Evolutionary conservation across 1,139 yeast genomes (phyloP), one percentile per base, ranked within the genome.

Genomic region (Candida labiduridarum): DNA sequence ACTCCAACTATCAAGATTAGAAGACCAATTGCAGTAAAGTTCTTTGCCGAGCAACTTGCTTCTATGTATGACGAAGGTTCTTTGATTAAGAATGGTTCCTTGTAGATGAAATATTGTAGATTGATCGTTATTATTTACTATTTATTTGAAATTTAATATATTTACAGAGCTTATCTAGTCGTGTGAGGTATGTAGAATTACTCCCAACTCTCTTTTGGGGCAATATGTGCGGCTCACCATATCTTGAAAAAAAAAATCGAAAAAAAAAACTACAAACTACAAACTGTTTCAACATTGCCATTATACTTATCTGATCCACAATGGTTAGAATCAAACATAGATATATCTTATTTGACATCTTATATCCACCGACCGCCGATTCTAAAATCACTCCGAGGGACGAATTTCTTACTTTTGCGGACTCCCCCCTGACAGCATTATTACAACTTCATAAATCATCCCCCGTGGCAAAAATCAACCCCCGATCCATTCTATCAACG

Each of bases 281-380:
- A 31, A 11, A 7, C 9, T 25, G 5, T 27, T 15, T 19, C 22
- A 19, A 19, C 4, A 19, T 19, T 4, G 4, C 4, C 4, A 19
- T 19, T 19, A 19, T 19, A 4, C 22, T 19, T 3, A 3, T 19
- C 22, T 19, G 22, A 4, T 19, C 22, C 22, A 19, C 22, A 19
- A 91, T 92, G 98, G 98, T 92, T 22, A 80, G 98, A 61, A 75
- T 91, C 44, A 92, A 92, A 66, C 86, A 91, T 31, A 73, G 98
- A 57, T 92, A 92, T 62, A 76, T 92, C 22, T 74, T 91, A 9
- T 90, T 92, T 64, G 96, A 91, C 56, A 69, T 92, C 1, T 66
- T 89, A 12, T 84, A 84, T 56, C 96, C 96, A 0, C 81, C 79
- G 0, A 41, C 56, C 1, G 48, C 46, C 11, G 49, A 49, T 19